These are phyloP conservation scores for Tinospora cordifolia DNA, from an alignment of 164 flowering plant genomes.

Conservation along the genomic window DNA sequence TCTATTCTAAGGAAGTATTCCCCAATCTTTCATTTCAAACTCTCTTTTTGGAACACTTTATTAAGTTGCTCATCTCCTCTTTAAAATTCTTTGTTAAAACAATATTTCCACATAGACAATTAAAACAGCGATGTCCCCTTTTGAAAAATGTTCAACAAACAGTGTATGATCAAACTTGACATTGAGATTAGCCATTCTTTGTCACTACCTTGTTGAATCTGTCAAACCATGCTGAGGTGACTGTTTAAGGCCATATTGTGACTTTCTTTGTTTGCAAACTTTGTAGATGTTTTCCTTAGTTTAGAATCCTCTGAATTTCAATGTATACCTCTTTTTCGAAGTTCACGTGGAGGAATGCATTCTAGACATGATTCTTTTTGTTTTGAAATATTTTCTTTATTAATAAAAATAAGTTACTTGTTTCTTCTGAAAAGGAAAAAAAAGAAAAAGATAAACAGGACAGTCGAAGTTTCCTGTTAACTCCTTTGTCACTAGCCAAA, in stretches of 20 bases:
- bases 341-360: not conserved
- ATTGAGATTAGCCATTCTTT: not conserved
- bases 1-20: constrained; percentile 3
- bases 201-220: not conserved
- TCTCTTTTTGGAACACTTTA: not conserved
- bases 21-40: not conserved
- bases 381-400: too few species aligned
- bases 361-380: too few species aligned
- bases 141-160: not conserved
- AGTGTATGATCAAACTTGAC: not conserved
- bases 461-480: too few species aligned
- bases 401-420: too few species aligned
- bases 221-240: constrained; percentile 3
- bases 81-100: not conserved
- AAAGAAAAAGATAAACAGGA: too few species aligned
- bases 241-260: constrained; percentile 4
- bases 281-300: not conserved
- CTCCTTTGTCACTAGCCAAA: not conserved
- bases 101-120: constrained; percentile 1
- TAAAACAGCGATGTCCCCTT: not conserved
- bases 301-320: not conserved
- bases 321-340: not conserved
- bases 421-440: too few species aligned
- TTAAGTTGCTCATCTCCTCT: not conserved
- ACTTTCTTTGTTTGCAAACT: not conserved